Conservation (phyloP, 2,329 filamentous ascomycete genomes). For the Ophiostoma pallidulum region DNA sequence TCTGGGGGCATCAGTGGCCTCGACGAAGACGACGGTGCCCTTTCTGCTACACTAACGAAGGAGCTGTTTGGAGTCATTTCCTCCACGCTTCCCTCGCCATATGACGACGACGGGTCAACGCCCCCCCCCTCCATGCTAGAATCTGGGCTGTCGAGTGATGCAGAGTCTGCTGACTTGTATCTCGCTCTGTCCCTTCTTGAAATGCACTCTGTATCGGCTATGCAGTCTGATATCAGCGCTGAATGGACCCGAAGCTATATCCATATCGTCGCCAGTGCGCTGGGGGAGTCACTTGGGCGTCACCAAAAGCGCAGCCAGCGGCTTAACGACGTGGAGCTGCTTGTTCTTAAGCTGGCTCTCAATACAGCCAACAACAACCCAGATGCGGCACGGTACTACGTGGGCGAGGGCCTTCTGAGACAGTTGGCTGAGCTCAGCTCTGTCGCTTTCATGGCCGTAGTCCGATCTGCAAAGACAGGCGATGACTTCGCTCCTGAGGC, state of each 20-base stretch:
- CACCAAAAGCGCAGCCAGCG: slow-evolving; percentile 23
- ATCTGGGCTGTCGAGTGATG: slow-evolving; percentile 24
- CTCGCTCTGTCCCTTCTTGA: slow-evolving; percentile 43
- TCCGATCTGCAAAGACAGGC: slow-evolving; percentile 35
- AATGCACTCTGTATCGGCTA: slow-evolving; percentile 39
- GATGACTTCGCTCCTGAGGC: slow-evolving; percentile 39
- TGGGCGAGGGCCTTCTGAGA: slow-evolving; percentile 46
- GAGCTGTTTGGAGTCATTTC: slow-evolving; percentile 38
- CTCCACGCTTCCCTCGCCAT: slow-evolving; percentile 21
- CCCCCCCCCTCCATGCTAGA: neutral
- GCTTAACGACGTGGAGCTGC: slow-evolving; percentile 30
- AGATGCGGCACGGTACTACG: slow-evolving; percentile 58
- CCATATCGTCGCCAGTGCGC: slow-evolving; percentile 39
- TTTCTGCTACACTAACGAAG: slow-evolving; percentile 40
- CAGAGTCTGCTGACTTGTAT: slow-evolving; percentile 31
- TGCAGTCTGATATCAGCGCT: slow-evolving; percentile 32
- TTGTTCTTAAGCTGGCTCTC: slow-evolving; percentile 62
- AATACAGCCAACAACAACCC: slow-evolving; percentile 79
- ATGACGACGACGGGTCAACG: slow-evolving; percentile 20
- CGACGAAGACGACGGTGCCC: slow-evolving; percentile 30
- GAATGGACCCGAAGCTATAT: slow-evolving; percentile 43
- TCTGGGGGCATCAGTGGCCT: slow-evolving; percentile 28
- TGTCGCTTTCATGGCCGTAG: slow-evolving; percentile 38
- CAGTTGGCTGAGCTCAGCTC: slow-evolving; percentile 42
- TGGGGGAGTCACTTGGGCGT: slow-evolving; percentile 27